Percentiles rank a stretch among this genome's conserved stretches.
These are phyloP conservation scores for Ganoderma leucocontextum DNA, from an alignment of 1,284 basidiomycete genomes.

Conservation along the genomic window DNA sequence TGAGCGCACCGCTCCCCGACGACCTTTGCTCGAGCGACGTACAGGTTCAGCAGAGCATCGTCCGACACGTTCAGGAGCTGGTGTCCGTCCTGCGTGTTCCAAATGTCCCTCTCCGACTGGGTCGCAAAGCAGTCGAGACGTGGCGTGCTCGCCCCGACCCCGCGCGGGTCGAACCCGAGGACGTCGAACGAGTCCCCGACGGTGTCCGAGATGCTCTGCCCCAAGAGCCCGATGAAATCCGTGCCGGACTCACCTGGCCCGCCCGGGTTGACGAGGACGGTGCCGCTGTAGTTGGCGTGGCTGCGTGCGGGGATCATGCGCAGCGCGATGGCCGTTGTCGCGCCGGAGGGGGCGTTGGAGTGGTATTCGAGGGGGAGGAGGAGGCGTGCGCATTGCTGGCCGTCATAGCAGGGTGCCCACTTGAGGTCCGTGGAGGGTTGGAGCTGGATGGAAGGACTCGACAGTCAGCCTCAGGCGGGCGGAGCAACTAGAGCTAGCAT, in stretches of 20 bases:
- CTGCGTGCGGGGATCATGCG: conserved; percentile 39
- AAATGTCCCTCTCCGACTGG: conserved; percentile 27
- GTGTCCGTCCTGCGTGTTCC: conserved; percentile 11
- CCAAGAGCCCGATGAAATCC: not conserved
- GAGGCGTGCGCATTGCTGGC: conserved; percentile 36
- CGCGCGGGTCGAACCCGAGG: conserved; percentile 47
- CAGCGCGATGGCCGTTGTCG: conserved; percentile 48
- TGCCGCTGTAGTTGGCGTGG: conserved; percentile 49
- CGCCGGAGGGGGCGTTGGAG: conserved; percentile 16
- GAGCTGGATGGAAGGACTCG: conserved; percentile 17
- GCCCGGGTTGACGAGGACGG: conserved; percentile 60
- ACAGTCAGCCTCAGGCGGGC: not conserved
- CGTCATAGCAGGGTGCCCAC: conserved; percentile 37
- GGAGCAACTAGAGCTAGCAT: not conserved
- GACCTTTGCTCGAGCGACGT: conserved; percentile 20
- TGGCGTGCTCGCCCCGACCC: conserved; percentile 27
- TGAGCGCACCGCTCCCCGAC: conserved; percentile 27
- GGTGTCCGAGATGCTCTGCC: not conserved
- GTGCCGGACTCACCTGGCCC: conserved; percentile 49
- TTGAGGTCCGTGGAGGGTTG: conserved; percentile 27
- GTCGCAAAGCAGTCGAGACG: conserved; percentile 28
- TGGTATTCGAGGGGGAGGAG: conserved; percentile 49
- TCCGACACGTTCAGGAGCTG: conserved; percentile 17
- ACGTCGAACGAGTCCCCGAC: conserved; percentile 49
- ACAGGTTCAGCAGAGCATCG: conserved; percentile 14